Percentiles rank a stretch among this genome's conserved stretches.
These are phyloP conservation scores for Amaranthus cruentus DNA, from an alignment of 148 eudicot genomes.

Conservation along the genomic window DNA sequence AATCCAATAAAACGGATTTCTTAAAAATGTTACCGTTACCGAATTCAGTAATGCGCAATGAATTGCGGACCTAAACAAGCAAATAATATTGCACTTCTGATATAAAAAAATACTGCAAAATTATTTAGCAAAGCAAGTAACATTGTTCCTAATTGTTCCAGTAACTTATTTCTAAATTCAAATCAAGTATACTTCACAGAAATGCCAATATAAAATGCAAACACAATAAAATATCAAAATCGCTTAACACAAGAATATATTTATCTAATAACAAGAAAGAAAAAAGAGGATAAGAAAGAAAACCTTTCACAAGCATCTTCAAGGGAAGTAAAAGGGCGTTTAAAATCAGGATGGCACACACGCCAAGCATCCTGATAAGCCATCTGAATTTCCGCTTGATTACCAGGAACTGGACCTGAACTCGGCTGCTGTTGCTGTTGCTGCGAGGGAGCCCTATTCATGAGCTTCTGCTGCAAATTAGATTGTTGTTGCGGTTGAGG, in stretches of 20 bases:
- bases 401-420: constrained; percentile 27
- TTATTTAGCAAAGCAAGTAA: no score
- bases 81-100: no score
- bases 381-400: constrained; percentile 68
- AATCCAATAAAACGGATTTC: no score
- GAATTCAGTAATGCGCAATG: no score
- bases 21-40: no score
- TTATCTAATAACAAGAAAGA: neutral
- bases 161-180: neutral
- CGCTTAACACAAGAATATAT: neutral
- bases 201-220: neutral
- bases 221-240: neutral
- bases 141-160: neutral
- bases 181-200: neutral
- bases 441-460: constrained; percentile 9
- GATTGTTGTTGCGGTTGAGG: constrained; percentile 25
- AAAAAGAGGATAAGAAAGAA: neutral
- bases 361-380: constrained; percentile 94
- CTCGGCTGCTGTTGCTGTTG: constrained; percentile 9
- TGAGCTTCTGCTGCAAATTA: constrained; percentile 27
- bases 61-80: no score
- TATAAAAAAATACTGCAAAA: no score
- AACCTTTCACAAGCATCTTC: constrained; percentile 97
- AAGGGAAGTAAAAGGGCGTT: constrained; percentile 78
- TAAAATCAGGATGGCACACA: constrained; percentile 85